Conservation (phyloP, 352 stramenopile genomes). For the Lagenidium giganteum region DNA sequence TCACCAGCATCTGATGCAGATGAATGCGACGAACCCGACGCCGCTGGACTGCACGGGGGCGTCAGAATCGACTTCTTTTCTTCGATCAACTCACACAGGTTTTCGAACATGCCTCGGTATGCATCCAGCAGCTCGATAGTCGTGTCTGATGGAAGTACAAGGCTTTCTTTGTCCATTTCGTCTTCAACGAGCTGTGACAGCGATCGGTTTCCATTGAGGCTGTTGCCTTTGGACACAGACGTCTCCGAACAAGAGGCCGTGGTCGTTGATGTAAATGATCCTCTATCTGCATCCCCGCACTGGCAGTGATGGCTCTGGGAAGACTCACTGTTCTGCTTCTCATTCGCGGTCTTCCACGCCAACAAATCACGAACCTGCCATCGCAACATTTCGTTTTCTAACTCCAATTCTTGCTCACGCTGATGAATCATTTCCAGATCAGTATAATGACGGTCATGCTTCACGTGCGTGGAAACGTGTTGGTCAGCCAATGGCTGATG, state of each 20-base stretch:
- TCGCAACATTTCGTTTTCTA: slow-evolving; percentile 65
- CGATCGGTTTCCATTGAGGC: no score
- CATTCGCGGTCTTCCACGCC: slow-evolving; percentile 57
- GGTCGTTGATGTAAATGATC: slow-evolving; percentile 1
- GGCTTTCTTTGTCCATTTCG: slow-evolving; percentile 29
- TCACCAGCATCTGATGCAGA: slow-evolving; percentile 44
- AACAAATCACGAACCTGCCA: slow-evolving; percentile 62
- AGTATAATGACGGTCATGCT: slow-evolving; percentile 18
- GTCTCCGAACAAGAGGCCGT: not conserved
- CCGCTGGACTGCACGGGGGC: slow-evolving; percentile 35
- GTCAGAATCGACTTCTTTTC: slow-evolving; percentile 42
- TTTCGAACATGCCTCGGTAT: slow-evolving; percentile 62
- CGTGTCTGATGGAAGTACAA: slow-evolving; percentile 18
- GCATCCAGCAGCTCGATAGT: slow-evolving; percentile 58
- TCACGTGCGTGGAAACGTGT: slow-evolving; percentile 18
- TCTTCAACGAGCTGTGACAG: slow-evolving; percentile 55
- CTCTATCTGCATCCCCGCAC: not conserved
- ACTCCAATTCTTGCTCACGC: slow-evolving; percentile 47
- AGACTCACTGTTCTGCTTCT: not conserved
- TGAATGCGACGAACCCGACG: slow-evolving; percentile 60
- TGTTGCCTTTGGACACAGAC: no score
- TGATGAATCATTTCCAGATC: slow-evolving; percentile 13
- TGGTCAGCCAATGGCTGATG: slow-evolving; percentile 30
- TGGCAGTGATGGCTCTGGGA: not conserved
- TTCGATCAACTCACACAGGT: slow-evolving; percentile 50